Base-by-base conservation (phyloP, 495 filamentous ascomycete species). In the Hyaloscypha variabilis region DNA sequence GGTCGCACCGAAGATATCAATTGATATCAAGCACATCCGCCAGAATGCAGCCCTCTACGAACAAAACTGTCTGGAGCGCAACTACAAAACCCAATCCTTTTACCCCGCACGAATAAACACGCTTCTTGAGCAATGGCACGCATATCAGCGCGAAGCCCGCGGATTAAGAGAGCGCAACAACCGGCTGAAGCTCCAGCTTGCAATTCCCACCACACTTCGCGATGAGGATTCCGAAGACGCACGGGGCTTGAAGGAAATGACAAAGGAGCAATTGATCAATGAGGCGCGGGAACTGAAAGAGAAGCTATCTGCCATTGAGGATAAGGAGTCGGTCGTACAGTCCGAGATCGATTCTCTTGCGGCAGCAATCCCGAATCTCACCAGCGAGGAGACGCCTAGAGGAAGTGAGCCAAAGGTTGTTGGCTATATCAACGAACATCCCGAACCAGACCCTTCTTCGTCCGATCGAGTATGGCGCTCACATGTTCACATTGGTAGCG, bases 21-120 rank as follows among this genome's bases (percentile, higher is more conserved):
- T 93, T 57, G 88, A 97, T 76, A 81, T 97, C 75, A 97, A 91
- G 74, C 88, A 94, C 77, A 96, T 99, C 76, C 92, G 93, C 58
- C 83, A 90, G 61, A 90, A 94, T 75, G 83, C 87, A 49, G 84
- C 88, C 28, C 81, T 95, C 51, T 90, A 97, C 81, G 78, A 86
- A 64, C 80, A 90, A 63, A 99, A 96, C 74, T 96, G 91, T 74
- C 67, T 90, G 61, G 87, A 92, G 58, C 86, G 95, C 59, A 97
- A 97, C 75, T 97, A 97, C 77, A 77, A 84, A 58, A 71, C 81
- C 17, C 88, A 91, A 64, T 81, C 86, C 17, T 71, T 80, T 2
- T 85, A 90, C 68, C 90, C 94, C 1, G 78, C 78, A 31, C 83
- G 79, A 58, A 97, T 99, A 62, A 82, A 87, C 60, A 74, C 82